Conservation (phyloP, 805 yeast genomes). For the Allodekkera sacchari region DNA sequence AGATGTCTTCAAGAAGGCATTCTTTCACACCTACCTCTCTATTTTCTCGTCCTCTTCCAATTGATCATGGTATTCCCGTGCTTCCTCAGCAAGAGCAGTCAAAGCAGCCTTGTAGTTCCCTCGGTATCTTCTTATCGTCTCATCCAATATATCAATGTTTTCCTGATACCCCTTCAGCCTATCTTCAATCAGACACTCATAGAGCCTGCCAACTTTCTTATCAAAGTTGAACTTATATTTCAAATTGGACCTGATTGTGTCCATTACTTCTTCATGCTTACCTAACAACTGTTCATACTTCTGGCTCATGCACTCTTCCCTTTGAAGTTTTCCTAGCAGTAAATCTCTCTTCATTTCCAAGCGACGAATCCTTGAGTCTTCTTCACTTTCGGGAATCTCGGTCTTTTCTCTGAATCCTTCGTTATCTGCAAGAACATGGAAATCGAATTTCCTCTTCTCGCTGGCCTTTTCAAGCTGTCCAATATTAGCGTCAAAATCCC, state of each 20-base stretch:
- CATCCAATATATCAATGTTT: conserved; percentile 8
- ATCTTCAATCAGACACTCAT: conserved; percentile 9
- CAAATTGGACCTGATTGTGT: conserved; percentile 11
- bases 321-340: conserved; percentile 23
- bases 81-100: conserved; percentile 4
- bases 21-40: too few relatives aligned
- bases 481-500: conserved; percentile 12
- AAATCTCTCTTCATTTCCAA: conserved; percentile 20
- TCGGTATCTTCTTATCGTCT: conserved; percentile 3
- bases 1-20: too few relatives aligned
- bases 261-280: conserved; percentile 22
- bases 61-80: conserved; percentile 4
- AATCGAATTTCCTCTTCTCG: conserved; percentile 6
- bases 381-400: not conserved
- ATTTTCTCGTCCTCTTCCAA: too few relatives aligned
- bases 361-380: not conserved
- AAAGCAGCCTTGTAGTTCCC: conserved; percentile 7
- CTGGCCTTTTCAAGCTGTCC: conserved; percentile 11
- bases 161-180: conserved; percentile 8
- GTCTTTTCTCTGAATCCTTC: conserved; percentile 1
- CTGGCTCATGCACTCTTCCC: conserved; percentile 23
- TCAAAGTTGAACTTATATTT: conserved; percentile 13
- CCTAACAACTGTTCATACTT: conserved; percentile 20
- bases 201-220: conserved; percentile 10
- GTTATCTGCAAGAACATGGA: conserved; percentile 5